Percentiles rank a stretch among this genome's conserved stretches.
Conservation (phyloP, 805 yeast species). For the Wickerhamiella occidentalis region DNA sequence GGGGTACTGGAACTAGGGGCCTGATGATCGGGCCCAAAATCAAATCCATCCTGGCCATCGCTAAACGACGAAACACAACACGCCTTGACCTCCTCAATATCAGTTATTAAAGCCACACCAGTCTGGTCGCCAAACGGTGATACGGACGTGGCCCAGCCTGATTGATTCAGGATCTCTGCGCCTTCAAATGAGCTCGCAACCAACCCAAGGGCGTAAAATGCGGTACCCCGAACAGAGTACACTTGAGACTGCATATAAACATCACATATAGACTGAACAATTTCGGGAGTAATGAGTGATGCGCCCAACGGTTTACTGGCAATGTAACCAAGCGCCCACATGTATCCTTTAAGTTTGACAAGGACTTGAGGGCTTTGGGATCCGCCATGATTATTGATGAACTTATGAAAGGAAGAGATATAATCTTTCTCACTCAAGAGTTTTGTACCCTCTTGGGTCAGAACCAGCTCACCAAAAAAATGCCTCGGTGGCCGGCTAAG, state of each 20-base stretch:
- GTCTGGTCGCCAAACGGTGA: constrained; percentile 18
- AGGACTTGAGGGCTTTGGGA: constrained; percentile 29
- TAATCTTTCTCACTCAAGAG: constrained; percentile 42
- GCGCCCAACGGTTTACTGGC: constrained; percentile 65
- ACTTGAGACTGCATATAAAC: constrained; percentile 38
- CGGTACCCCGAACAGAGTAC: constrained; percentile 60
- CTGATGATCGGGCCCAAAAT: constrained; percentile 16
- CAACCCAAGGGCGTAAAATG: constrained; percentile 67
- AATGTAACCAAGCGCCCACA: constrained; percentile 83
- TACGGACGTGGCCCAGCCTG: constrained; percentile 53
- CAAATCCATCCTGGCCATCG: constrained; percentile 19
- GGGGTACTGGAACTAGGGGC: not conserved
- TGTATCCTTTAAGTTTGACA: constrained; percentile 49
- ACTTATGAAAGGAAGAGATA: constrained; percentile 26
- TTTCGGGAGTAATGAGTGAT: constrained; percentile 32
- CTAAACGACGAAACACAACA: not conserved
- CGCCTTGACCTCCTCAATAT: not conserved
- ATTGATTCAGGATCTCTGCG: constrained; percentile 69
- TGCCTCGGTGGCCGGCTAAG: constrained; percentile 38
- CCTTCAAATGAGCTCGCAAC: constrained; percentile 67
- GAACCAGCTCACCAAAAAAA: constrained; percentile 68
- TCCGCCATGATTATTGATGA: constrained; percentile 20
- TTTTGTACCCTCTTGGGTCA: constrained; percentile 68
- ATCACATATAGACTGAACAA: constrained; percentile 41
- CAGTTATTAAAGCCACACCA: constrained; percentile 17